These are phyloP conservation scores for Chrysanthemum seticuspe DNA, from an alignment of 129 eudicot genomes.

Conservation along the genomic window DNA sequence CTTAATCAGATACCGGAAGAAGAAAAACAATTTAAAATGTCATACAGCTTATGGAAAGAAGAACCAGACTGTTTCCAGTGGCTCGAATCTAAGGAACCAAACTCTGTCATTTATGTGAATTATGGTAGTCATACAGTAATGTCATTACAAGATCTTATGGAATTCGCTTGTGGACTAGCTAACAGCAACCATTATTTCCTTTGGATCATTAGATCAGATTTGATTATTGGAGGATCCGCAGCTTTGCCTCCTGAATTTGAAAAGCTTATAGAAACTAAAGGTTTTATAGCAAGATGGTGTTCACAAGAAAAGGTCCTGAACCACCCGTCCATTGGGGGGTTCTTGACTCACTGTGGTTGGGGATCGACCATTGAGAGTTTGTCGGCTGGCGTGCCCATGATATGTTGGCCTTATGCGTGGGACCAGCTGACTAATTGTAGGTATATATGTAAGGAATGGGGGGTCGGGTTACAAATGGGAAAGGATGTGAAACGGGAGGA, in stretches of 20 bases:
- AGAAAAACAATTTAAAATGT: not conserved
- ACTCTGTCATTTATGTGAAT: slow-evolving; percentile 4
- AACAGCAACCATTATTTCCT: slow-evolving; percentile 7
- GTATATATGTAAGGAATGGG: slow-evolving; percentile 5
- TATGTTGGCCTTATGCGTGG: not conserved
- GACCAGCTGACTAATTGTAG: not conserved
- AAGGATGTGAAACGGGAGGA: slow-evolving; percentile 9
- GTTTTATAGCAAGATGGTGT: slow-evolving; percentile 15
- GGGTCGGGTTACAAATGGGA: not conserved
- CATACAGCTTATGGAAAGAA: slow-evolving; percentile 1
- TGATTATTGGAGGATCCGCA: not conserved
- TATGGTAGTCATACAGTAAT: not conserved
- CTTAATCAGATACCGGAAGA: slow-evolving; percentile 3
- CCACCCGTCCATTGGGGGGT: slow-evolving; percentile 9
- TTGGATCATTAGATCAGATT: slow-evolving; percentile 3
- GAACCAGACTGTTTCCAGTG: not conserved
- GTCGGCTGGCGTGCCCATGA: slow-evolving; percentile 11
- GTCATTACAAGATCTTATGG: not conserved
- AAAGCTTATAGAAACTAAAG: not conserved
- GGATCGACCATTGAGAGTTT: slow-evolving; percentile 9
- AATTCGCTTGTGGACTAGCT: not conserved
- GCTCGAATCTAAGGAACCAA: slow-evolving; percentile 4
- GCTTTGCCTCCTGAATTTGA: not conserved
- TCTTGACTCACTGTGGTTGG: slow-evolving; percentile 5
- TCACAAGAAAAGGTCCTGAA: slow-evolving; percentile 8